Conservation (phyloP, 2,329 filamentous ascomycete genomes). For the Tolypocladium tropicale region DNA sequence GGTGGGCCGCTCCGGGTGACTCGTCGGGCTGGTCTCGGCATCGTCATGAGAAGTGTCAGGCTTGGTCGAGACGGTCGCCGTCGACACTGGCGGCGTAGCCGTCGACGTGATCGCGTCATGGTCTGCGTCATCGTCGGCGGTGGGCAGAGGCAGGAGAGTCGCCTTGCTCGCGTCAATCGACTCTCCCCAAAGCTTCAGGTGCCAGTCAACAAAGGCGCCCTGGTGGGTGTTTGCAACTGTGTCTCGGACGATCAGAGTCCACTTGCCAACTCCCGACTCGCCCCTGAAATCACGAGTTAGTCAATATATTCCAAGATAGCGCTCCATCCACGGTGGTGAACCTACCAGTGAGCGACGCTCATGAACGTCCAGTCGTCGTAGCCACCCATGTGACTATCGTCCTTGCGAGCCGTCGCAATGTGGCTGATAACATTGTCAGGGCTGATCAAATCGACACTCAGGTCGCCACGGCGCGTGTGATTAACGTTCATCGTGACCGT, state of each 20-base stretch:
- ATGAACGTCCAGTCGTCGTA: conserved; percentile 98
- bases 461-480: conserved; percentile 76
- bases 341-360: conserved; percentile 91
- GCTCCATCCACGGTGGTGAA: conserved; percentile 4
- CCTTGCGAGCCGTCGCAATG: conserved; percentile 62
- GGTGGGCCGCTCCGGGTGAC: conserved; percentile 55
- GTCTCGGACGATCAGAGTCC: conserved; percentile 87
- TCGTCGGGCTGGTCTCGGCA: conserved; percentile 38
- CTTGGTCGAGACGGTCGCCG: conserved; percentile 36
- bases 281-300: conserved; percentile 48
- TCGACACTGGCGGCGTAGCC: conserved; percentile 13
- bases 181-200: conserved; percentile 89
- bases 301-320: background rate
- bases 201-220: conserved; percentile 83
- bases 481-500: conserved; percentile 96
- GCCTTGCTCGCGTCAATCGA: conserved; percentile 66
- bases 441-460: conserved; percentile 86
- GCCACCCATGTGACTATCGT: conserved; percentile 56
- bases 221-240: conserved; percentile 63
- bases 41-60: conserved; percentile 33
- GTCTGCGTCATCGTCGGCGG: conserved; percentile 72
- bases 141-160: conserved; percentile 68
- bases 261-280: conserved; percentile 75
- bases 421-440: conserved; percentile 75
- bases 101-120: conserved; percentile 58